Percentiles rank a stretch among this genome's conserved stretches.
Evolutionary conservation across 805 yeast genomes (phyloP).

Genomic region (Brettanomyces naardenensis): DNA sequence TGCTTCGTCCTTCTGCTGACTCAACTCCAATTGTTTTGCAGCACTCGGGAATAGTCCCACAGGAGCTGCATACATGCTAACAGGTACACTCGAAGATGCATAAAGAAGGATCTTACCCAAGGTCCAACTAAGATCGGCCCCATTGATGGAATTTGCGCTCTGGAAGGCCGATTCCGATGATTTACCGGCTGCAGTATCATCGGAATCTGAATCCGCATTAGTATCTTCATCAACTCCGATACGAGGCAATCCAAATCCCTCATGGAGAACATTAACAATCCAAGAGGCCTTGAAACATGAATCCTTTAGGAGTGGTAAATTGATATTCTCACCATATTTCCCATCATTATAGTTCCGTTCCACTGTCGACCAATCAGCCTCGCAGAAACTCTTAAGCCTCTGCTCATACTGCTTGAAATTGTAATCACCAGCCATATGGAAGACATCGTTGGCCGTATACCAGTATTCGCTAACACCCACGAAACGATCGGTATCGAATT

Average conservation of each 20-base stretch:
- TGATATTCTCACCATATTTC: constrained; percentile 46
- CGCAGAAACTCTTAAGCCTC: constrained; percentile 66
- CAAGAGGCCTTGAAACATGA: constrained; percentile 95
- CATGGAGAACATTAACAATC: constrained; percentile 84
- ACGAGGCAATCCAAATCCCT: constrained; percentile 85
- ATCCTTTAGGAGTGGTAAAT: constrained; percentile 49
- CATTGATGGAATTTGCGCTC: constrained; percentile 73
- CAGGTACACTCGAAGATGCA: constrained; percentile 62
- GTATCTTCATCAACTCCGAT: constrained; percentile 41
- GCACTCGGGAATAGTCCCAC: constrained; percentile 35
- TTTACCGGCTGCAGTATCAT: constrained; percentile 21
- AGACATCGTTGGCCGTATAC: constrained; percentile 93
- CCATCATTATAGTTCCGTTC: constrained; percentile 43
- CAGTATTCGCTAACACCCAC: constrained; percentile 95
- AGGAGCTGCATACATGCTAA: constrained; percentile 10
- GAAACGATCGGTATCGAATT: constrained; percentile 71
- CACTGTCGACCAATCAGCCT: constrained; percentile 58
- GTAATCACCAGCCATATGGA: constrained; percentile 82
- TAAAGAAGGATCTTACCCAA: constrained; percentile 78
- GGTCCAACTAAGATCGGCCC: constrained; percentile 92
- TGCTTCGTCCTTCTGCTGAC: not conserved
- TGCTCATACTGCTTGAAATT: constrained; percentile 63
- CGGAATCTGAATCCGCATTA: constrained; percentile 17
- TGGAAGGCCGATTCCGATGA: constrained; percentile 52
- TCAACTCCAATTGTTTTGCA: constrained; percentile 7